Base-by-base conservation (phyloP, 106 monocot species). In the Apostasia ramifera region DNA sequence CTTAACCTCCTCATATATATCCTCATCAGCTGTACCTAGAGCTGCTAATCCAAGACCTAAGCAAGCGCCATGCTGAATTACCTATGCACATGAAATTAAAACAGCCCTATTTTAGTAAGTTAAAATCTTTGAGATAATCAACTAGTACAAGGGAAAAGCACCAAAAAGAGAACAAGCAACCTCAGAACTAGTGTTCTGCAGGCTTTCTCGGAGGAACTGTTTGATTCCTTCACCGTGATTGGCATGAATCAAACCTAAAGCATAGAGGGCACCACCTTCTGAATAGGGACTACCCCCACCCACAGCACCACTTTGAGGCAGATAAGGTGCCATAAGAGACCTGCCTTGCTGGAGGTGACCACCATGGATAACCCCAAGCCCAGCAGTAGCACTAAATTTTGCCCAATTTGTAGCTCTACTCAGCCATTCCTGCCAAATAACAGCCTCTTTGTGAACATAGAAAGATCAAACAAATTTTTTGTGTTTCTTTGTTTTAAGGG, bases 341-440 rank as follows among this genome's bases (percentile, higher is more conserved):
- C 93, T 83, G 42, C 98, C 98, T 82, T 99, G 98, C 74, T 90
- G 93, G 64, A 99, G 90, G 56, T 99, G 98, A 13, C 98, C 98
- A 78, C 83, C 81, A 73, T 99, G 98, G 59, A 99, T 99, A 74
- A 99, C 93, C 44, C 98, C 98, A 59, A 99, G 80, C 8, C 98
- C 98, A 71, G 93, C 98, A 63, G 98, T 99, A 46, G 98, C 93
- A 77, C 93, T 99, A 56, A 99, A 99, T 67, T 99, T 99, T 26
- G 98, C 98, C 98, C 98, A 99, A 57, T 99, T 99, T 54, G 98
- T 99, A 56, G 98, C 98, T 79, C 98, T 90, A 66, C 93, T 93
- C 59, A 99, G 49, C 98, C 98, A 99, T 42, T 99, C 98, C 98
- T 99, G 75, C 12, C 59, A 76, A 14, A 48, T 26, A 26, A 26